These are phyloP conservation scores for Trichosporon coremiiforme DNA, from an alignment of 1,284 basidiomycete genomes.

Conservation along the genomic window DNA sequence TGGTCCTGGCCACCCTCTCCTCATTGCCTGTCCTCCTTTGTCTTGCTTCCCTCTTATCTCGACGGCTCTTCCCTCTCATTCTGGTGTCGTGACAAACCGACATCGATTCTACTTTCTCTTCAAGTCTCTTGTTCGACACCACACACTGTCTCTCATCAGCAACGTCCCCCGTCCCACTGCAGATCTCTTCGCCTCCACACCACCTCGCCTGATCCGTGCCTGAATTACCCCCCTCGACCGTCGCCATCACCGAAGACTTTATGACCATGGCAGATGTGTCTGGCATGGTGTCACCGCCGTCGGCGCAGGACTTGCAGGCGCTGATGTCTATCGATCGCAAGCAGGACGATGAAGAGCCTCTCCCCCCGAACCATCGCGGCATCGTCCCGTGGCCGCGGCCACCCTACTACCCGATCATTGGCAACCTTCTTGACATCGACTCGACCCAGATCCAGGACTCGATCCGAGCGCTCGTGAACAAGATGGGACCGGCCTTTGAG, in stretches of 20 bases:
- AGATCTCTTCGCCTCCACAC: background rate
- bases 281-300: conserved; percentile 13
- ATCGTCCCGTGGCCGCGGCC: conserved; percentile 8
- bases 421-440: conserved; percentile 51
- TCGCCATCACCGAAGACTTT: background rate
- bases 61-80: background rate
- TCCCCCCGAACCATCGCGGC: background rate
- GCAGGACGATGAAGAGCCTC: background rate
- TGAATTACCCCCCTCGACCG: background rate
- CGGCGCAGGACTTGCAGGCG: conserved; percentile 4
- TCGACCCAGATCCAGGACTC: conserved; percentile 34
- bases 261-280: background rate
- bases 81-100: background rate
- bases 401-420: conserved; percentile 32
- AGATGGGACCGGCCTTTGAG: conserved; percentile 44
- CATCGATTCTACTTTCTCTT: background rate
- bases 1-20: background rate
- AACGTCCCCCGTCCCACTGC: background rate
- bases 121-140: background rate
- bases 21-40: background rate
- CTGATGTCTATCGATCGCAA: background rate
- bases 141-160: background rate
- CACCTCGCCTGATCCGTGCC: background rate
- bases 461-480: background rate
- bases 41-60: background rate